Evolutionary conservation across 2,329 filamentous ascomycete genomes (phyloP), one percentile per base, ranked within the genome.

Genomic region (Penicillium sp.): DNA sequence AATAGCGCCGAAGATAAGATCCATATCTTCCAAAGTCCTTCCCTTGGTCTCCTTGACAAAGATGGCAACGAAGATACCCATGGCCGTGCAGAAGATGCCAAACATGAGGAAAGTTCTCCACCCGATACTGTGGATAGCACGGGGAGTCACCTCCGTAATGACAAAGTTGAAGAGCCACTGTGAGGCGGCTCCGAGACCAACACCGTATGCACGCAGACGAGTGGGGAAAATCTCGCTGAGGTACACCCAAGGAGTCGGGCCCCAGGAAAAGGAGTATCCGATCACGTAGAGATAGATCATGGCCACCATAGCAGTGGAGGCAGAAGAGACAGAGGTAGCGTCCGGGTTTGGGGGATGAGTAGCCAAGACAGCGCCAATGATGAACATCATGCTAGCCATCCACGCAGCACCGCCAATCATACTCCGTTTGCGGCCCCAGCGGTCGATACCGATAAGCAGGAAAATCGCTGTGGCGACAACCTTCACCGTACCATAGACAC

Each of bases 241-340:
- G 43, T 70, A 70, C 5, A 69, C 68, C 69, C 68, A 72, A 1
- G 69, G 69, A 6, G 58, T 57, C 3, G 61, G 61, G 6, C 61
- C 61, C 61, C 59, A 63, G 2, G 61, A 64, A 46, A 62, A 62
- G 6, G 63, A 66, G 47, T 68, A 68, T 15, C 65, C 65, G 45
- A 68, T 69, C 7, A 67, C 66, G 47, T 80, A 80, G 5, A 81
- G 75, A 64, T 79, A 81, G 47, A 81, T 72, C 65, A 81, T 79
- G 8, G 76, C 73, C 45, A 81, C 65, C 64, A 71, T 70, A 21
- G 65, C 67, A 46, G 65, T 65, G 3, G 66, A 69, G 4, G 69
- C 68, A 2, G 54, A 47, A 1, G 70, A 72, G 45, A 72, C 66
- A 10, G 49, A 56, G 21, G 48, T 54, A 10, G 64, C 44, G 13